Evolutionary conservation across 1,284 basidiomycete genomes (phyloP), one percentile per base, ranked within the genome.

Genomic region (Phenoliferia sp.): DNA sequence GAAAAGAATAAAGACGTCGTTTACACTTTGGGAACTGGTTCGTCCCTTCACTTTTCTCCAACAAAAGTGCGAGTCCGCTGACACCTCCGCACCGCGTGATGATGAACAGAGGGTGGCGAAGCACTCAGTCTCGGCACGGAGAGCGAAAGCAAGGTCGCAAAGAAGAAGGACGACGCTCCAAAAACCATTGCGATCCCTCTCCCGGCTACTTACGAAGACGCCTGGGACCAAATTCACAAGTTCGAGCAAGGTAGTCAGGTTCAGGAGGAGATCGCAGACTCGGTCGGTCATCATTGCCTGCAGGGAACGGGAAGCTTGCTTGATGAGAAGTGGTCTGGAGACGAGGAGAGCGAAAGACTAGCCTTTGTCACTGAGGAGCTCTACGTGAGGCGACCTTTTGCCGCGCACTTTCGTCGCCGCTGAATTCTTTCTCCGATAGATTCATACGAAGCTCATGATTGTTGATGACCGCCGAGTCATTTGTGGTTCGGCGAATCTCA

Each of bases 401-500:
- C 2, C 17, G 31, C 31, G 56, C 15, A 9, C 56, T 58, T 2
- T 16, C 1, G 5, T 16, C 26, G 32, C 16, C 63, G 26, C 56
- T 59, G 62, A 58, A 19, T 28, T 58, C 12, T 79, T 12, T 12
- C 39, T 44, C 39, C 39, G 12, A 44, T 22, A 80, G 69, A 80
- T 80, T 57, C 79, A 80, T 74, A 77, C 74, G 64, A 82, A 58
- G 76, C 73, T 95, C 31, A 94, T 96, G 92, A 91, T 96, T 68
- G 90, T 95, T 29, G 94, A 97, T 76, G 94, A 96, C 78, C 83
- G 86, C 26, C 83, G 87, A 44, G 90, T 94, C 48, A 90, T 96
- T 5, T 88, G 92, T 84, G 90, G 91, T 48, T 90, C 89, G 32
- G 91, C 91, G 7, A 94, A 96, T 78, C 80, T 95, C 73, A 96